Conservation (phyloP, 2,329 filamentous ascomycete genomes). For the Neonectria hederae region DNA sequence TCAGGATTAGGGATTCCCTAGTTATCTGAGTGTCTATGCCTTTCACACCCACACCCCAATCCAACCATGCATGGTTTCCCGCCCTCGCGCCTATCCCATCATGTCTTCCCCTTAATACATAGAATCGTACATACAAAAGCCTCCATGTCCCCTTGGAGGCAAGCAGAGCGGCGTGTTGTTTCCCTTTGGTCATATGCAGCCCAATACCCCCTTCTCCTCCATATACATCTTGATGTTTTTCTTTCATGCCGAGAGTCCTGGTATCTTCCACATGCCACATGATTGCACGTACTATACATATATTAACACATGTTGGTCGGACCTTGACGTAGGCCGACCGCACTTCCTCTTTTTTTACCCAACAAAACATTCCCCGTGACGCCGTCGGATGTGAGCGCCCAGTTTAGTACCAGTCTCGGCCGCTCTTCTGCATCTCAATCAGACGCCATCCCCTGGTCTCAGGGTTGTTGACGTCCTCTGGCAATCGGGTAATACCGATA, state of each 20-base stretch:
- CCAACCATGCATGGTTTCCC: conserved; percentile 15
- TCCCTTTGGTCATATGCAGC: conserved; percentile 36
- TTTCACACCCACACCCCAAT: background rate
- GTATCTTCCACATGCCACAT: conserved; percentile 43
- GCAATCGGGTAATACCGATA: conserved; percentile 91
- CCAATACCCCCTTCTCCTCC: conserved; percentile 34
- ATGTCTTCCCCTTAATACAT: conserved; percentile 20
- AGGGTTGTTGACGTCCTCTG: conserved; percentile 95
- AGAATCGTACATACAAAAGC: conserved; percentile 46
- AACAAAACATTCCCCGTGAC: conserved; percentile 37
- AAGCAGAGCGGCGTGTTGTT: conserved; percentile 48
- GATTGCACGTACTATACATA: conserved; percentile 46
- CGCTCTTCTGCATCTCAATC: conserved; percentile 99
- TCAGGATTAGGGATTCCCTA: background rate
- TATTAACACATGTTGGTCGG: conserved; percentile 44
- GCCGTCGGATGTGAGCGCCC: conserved; percentile 33
- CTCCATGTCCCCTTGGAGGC: conserved; percentile 36
- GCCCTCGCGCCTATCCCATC: conserved; percentile 36
- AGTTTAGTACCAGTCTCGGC: conserved; percentile 78
- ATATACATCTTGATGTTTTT: conserved; percentile 33
- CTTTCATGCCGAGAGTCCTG: conserved; percentile 37
- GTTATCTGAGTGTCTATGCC: conserved; percentile 1
- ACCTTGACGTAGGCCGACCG: conserved; percentile 18
- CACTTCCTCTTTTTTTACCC: conserved; percentile 36
- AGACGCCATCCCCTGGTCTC: conserved; percentile 97